Evolutionary conservation across 2,329 filamentous ascomycete species (phyloP), one percentile per base, ranked within the genome.

Genomic region (Geosmithia putterillii): DNA sequence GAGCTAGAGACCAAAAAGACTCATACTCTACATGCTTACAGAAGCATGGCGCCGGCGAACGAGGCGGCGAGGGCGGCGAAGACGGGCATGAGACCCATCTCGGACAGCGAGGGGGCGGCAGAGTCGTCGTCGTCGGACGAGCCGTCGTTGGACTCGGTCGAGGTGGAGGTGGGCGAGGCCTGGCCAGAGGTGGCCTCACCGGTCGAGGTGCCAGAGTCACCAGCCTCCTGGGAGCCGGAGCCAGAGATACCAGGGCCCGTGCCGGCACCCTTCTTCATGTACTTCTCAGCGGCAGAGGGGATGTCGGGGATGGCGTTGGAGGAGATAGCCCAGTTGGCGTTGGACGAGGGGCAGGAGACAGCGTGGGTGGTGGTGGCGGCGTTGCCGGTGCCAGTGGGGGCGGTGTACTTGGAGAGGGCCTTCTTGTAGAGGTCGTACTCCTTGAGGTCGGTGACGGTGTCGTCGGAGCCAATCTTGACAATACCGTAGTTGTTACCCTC

Each of bases 401-500:
- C 60, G 21, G 74, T 63, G 58, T 74, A 67, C 42, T 66, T 61
- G 42, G 58, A 51, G 44, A 78, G 58, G 42, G 72, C 71, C 10
- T 55, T 58, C 53, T 69, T 64, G 54, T 75, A 70, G 48, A 63
- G 63, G 40, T 64, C 59, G 63, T 81, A 94, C 56, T 90, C 85
- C 36, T 62, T 48, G 18, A 38, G 64, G 50, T 82, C 74, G 25
- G 65, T 66, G 46, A 84, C 73, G 4, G 61, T 65, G 45, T 73
- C 36, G 57, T 62, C 54, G 49, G 71, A 74, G 40, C 62, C 57
- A 56, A 92, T 69, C 45, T 76, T 65, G 57, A 89, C 87, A 46
- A 94, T 81, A 50, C 89, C 90, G 63, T 80, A 96, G 39, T 81
- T 72, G 66, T 81, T 86, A 47, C 73, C 71, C 64, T 94, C 87